Evolutionary conservation across 1,284 basidiomycete species (phyloP).

Genomic region (Inonotus obliquus): DNA sequence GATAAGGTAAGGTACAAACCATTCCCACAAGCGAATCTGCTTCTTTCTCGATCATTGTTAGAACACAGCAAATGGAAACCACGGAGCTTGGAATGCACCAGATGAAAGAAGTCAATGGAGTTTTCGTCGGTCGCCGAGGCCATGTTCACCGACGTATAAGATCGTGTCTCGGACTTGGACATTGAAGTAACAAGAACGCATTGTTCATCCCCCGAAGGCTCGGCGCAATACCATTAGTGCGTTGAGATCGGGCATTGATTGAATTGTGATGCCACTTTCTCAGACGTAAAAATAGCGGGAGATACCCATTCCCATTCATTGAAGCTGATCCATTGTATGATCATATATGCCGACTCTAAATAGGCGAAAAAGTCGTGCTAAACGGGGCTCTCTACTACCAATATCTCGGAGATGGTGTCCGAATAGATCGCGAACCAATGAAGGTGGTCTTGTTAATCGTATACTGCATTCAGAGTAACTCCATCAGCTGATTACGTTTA

Average conservation of each 20-base stretch:
- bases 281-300: conserved; percentile 10
- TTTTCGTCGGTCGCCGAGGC: background rate
- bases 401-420: background rate
- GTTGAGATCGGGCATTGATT: background rate
- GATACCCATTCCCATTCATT: too few species aligned
- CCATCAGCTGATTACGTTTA: conserved; percentile 8
- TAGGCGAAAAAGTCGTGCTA: background rate
- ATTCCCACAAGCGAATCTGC: background rate
- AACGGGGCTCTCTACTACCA: background rate
- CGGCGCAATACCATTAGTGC: background rate
- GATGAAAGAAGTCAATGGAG: background rate
- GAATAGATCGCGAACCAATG: background rate
- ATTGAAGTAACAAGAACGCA: background rate
- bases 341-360: background rate
- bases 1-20: conserved; percentile 15
- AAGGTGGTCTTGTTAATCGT: conserved; percentile 15
- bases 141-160: background rate
- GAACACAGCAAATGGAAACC: background rate
- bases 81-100: conserved; percentile 8
- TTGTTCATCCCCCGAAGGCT: background rate
- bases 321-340: background rate
- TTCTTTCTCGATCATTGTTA: background rate
- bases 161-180: background rate
- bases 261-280: background rate
- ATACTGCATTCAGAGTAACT: conserved; percentile 17